Base-by-base conservation (phyloP, 2,329 filamentous ascomycete genomes). In the Paecilomyces dactylethromorphus region DNA sequence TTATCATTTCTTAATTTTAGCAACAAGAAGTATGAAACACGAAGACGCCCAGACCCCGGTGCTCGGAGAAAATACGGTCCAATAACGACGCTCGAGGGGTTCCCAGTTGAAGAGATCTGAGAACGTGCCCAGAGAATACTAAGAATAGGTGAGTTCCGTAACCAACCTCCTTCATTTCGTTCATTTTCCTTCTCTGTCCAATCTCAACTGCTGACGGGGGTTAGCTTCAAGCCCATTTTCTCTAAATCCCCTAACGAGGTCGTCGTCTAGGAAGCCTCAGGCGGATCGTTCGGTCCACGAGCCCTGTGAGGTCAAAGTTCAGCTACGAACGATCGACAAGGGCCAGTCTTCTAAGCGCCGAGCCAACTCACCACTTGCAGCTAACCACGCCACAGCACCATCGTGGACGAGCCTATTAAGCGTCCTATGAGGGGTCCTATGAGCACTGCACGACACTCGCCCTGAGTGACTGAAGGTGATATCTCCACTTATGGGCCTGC, bases 321-420 rank as follows among this genome's bases (percentile, higher is more conserved):
- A 53, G 45, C 32, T 49, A 50, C n/a, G 32, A 7, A 24, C 24
- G 33, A 29, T 54, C 29, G 51, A 54, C 21, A 50, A 52, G 24
- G 39, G 31, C 57, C 57, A 59, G 55, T 62, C 60, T 56, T 56
- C 65, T 68, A 68, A 61, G 66, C 66, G 66, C 66, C 63, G 58
- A 60, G 21, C 51, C 22, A 54, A 57, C 60, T 53, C 57, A 21
- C 51, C 49, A 62, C 60, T 39, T 12, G 50, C 22, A 24, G 50
- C 50, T 29, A 22, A 29, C 50, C 21, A 52, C 22, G 26, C 50
- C 21, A 52, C 21, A 29, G 24, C 50, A 29, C 50, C 50, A 52
- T 15, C 39, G 18, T 45, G 21, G 13, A 45, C 39, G 45, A 39
- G 24, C 49, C 29, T 52, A 21, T 56, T 31, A 53, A 32, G 35